phyloP scores from a whole-genome alignment of 2,329 filamentous ascomycete species.

The Metarhizium rileyi region DNA sequence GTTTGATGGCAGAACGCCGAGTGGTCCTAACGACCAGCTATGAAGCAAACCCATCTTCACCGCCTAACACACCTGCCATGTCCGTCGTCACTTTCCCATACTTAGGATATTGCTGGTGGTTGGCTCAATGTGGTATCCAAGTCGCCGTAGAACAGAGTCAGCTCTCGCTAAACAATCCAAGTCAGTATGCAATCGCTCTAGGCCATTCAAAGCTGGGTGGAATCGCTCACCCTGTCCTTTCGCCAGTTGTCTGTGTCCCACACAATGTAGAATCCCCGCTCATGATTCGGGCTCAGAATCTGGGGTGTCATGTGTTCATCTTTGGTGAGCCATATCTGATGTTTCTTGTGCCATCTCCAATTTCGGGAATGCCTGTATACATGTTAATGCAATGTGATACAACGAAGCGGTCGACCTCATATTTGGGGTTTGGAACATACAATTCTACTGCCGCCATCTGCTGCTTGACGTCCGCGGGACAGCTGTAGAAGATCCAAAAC shows the following conservation, averaged over 20 bases:
- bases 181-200: constrained; percentile 11
- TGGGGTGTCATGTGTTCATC: constrained; percentile 57
- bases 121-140: constrained; percentile 40
- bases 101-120: constrained; percentile 19
- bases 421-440: constrained; percentile 37
- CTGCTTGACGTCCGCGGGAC: constrained; percentile 52
- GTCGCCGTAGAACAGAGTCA: constrained; percentile 52
- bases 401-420: not conserved
- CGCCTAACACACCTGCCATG: constrained; percentile 3
- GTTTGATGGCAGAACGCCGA: constrained; percentile 23
- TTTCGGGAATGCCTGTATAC: constrained; percentile 47
- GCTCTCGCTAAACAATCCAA: constrained; percentile 38
- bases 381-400: not conserved
- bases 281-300: constrained; percentile 45
- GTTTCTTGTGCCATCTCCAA: constrained; percentile 61
- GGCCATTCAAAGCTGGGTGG: constrained; percentile 20
- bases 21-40: constrained; percentile 12
- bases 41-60: constrained; percentile 10
- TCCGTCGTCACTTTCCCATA: not conserved
- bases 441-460: constrained; percentile 53
- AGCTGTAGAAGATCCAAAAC: constrained; percentile 62
- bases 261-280: constrained; percentile 57
- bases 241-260: constrained; percentile 55
- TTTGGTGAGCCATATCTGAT: constrained; percentile 58
- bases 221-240: constrained; percentile 54